Evolutionary conservation across 148 eudicot genomes (phyloP).

Genomic region (Suaeda aralocaspica): DNA sequence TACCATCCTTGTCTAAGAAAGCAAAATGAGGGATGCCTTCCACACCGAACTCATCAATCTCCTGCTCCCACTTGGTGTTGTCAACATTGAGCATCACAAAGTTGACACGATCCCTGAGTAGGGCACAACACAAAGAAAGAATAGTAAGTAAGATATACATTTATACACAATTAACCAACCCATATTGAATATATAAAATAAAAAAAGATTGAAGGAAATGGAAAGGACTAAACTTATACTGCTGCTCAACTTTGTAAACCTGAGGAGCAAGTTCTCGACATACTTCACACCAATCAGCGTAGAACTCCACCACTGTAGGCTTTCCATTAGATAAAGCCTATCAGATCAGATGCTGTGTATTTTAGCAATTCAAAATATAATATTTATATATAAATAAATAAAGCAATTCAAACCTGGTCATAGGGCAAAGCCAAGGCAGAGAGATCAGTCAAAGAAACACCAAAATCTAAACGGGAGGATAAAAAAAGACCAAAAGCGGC

Average conservation of each 20-base stretch:
- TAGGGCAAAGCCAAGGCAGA: conserved; percentile 74
- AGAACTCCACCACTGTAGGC: conserved; percentile 98
- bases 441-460: conserved; percentile 81
- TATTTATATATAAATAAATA: background rate
- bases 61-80: conserved; percentile 98
- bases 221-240: conserved; percentile 53
- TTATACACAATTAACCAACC: background rate
- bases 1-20: conserved; percentile 78
- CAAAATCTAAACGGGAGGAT: conserved; percentile 65
- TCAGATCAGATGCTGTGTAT: too few relatives aligned
- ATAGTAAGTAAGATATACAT: background rate
- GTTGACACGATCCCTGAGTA: conserved; percentile 76
- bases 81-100: conserved; percentile 98
- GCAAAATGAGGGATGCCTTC: conserved; percentile 99
- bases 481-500: conserved; percentile 77
- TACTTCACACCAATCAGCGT: conserved; percentile 99
- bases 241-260: conserved; percentile 88
- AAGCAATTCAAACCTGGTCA: conserved; percentile 61
- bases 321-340: conserved; percentile 90
- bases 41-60: conserved; percentile 95
- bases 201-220: background rate
- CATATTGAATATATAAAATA: background rate
- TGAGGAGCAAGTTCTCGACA: conserved; percentile 93
- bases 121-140: too few relatives aligned
- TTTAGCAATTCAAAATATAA: too few relatives aligned